Conservation (phyloP, 2,329 filamentous ascomycete species). For the Hirsutella rhossiliensis region DNA sequence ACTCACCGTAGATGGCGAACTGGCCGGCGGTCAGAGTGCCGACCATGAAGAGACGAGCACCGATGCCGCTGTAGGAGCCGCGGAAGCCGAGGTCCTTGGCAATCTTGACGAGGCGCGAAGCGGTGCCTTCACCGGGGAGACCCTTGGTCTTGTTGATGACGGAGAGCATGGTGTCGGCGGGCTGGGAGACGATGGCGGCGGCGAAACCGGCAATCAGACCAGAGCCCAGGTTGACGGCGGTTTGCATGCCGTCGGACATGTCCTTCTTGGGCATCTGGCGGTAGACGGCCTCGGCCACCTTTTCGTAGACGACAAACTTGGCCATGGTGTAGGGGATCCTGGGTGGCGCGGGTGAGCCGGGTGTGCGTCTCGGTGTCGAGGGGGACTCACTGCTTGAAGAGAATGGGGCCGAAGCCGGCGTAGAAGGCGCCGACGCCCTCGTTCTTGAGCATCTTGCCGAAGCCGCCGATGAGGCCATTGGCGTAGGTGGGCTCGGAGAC, state of each 20-base stretch:
- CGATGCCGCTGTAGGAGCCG: conserved; percentile 71
- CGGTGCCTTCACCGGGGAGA: conserved; percentile 73
- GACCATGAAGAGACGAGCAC: conserved; percentile 53
- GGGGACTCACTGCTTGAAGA: conserved; percentile 41
- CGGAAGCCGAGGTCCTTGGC: conserved; percentile 71
- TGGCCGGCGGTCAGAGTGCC: conserved; percentile 68
- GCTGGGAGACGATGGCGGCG: conserved; percentile 77
- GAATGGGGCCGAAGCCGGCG: conserved; percentile 78
- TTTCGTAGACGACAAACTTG: conserved; percentile 92
- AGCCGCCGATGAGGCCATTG: conserved; percentile 65
- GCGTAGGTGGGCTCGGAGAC: conserved; percentile 82
- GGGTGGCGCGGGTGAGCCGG: conserved; percentile 2
- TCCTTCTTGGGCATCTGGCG: conserved; percentile 56
- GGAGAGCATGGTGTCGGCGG: conserved; percentile 85
- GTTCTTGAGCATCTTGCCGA: conserved; percentile 69
- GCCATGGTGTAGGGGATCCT: conserved; percentile 89
- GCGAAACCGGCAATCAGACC: conserved; percentile 56
- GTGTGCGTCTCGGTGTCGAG: neutral
- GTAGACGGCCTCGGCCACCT: conserved; percentile 68
- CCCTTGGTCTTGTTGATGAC: conserved; percentile 96
- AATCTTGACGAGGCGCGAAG: conserved; percentile 75
- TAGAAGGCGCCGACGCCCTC: conserved; percentile 84
- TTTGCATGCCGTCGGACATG: conserved; percentile 58
- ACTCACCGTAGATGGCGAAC: conserved; percentile 68
- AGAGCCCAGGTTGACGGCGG: conserved; percentile 61